phyloP scores from a whole-genome alignment of 495 filamentous ascomycete genomes.

The Articulospora tetracladia region DNA sequence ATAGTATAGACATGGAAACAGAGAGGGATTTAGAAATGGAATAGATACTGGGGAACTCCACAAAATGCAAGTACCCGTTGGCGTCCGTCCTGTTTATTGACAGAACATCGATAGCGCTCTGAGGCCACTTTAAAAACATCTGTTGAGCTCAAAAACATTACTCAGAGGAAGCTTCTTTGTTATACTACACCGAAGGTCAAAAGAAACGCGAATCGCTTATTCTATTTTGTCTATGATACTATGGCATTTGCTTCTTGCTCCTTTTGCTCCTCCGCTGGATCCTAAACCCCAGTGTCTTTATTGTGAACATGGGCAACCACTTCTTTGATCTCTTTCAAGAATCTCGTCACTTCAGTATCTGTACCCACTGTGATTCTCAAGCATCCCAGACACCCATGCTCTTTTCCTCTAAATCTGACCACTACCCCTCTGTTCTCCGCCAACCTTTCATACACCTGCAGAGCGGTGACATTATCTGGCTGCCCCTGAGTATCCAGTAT shows the following conservation, averaged over 20 bases:
- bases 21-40: too few species aligned
- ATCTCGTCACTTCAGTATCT: slow-evolving; percentile 72
- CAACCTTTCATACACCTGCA: slow-evolving; percentile 75
- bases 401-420: slow-evolving; percentile 89
- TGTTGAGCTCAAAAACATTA: too few species aligned
- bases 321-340: slow-evolving; percentile 62
- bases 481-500: slow-evolving; percentile 69
- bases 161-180: too few species aligned
- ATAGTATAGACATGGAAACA: too few species aligned
- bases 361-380: slow-evolving; percentile 92
- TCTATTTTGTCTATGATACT: slow-evolving; percentile 22
- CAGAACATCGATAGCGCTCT: too few species aligned
- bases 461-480: slow-evolving; percentile 72
- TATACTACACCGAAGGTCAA: too few species aligned
- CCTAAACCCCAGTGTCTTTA: slow-evolving; percentile 11
- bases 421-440: slow-evolving; percentile 89
- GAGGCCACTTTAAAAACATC: too few species aligned
- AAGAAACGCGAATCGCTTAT: not conserved
- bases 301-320: slow-evolving; percentile 54
- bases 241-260: slow-evolving; percentile 31
- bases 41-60: too few species aligned
- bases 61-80: too few species aligned
- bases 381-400: slow-evolving; percentile 84
- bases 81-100: too few species aligned
- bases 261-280: slow-evolving; percentile 26